phyloP scores from a whole-genome alignment of 495 filamentous ascomycete species.

The Astrothelium macrocarpum region DNA sequence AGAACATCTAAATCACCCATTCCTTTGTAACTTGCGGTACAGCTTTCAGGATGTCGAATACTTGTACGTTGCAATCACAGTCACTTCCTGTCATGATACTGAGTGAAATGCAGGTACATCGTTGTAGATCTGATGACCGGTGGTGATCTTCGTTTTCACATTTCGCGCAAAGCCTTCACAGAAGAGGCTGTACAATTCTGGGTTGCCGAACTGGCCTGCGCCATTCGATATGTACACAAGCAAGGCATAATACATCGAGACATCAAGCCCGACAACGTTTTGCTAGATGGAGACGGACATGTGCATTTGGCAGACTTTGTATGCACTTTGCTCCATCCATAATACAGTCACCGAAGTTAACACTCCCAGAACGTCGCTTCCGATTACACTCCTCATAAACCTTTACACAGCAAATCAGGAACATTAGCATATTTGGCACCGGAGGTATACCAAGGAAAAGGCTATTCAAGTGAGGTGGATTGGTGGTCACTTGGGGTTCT shows the following conservation, averaged over 20 bases:
- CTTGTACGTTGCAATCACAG: constrained; percentile 52
- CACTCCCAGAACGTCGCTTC: constrained; percentile 80
- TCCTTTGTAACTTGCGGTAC: constrained; percentile 96
- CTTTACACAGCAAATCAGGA: constrained; percentile 88
- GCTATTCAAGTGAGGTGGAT: constrained; percentile 81
- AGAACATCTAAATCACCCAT: constrained; percentile 93
- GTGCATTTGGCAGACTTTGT: constrained; percentile 98
- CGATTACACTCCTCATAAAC: constrained; percentile 73
- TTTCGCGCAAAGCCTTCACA: constrained; percentile 94
- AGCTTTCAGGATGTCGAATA: constrained; percentile 99
- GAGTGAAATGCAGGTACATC: constrained; percentile 60
- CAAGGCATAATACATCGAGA: constrained; percentile 94
- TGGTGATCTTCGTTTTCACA: constrained; percentile 94
- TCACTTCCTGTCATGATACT: constrained; percentile 8
- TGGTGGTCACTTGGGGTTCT: constrained; percentile 98
- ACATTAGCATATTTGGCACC: constrained; percentile 93
- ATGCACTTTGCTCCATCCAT: constrained; percentile 28
- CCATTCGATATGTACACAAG: constrained; percentile 78
- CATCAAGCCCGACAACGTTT: constrained; percentile 93
- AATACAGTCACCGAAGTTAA: constrained; percentile 17
- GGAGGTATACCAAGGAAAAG: constrained; percentile 82
- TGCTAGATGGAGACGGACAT: constrained; percentile 88
- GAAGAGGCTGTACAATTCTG: constrained; percentile 96
- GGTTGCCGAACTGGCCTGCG: constrained; percentile 90
- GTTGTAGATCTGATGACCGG: constrained; percentile 98